Conservation (phyloP, 2,329 filamentous ascomycete genomes). For the Zymoseptoria tritici region DNA sequence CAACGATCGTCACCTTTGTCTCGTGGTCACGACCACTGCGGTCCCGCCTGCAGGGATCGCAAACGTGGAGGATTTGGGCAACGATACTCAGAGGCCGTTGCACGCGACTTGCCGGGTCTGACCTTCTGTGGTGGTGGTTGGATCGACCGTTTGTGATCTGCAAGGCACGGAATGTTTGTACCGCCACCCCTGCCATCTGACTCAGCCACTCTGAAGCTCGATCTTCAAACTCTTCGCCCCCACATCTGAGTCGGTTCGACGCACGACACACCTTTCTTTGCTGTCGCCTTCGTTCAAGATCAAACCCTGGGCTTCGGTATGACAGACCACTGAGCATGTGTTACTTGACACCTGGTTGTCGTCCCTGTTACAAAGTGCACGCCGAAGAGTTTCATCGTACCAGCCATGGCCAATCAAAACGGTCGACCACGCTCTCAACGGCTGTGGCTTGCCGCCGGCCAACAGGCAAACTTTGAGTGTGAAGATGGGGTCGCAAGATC, state of each 20-base stretch:
- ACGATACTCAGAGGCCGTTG: not conserved
- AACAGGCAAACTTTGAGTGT: not conserved
- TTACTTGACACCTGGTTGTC: not conserved
- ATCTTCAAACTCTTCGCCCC: not conserved
- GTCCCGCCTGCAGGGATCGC: not conserved
- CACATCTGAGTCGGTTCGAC: not conserved
- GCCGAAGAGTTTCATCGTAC: not conserved
- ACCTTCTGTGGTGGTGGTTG: not conserved
- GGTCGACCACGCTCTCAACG: not conserved
- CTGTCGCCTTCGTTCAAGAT: not conserved
- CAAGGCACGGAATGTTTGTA: not conserved
- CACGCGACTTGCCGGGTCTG: not conserved
- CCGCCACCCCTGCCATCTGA: not conserved
- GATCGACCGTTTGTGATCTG: not conserved
- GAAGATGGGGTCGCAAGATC: not conserved
- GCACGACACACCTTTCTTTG: not conserved
- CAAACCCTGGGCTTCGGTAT: not conserved
- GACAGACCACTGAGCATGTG: not conserved
- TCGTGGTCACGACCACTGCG: not conserved
- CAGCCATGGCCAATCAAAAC: not conserved
- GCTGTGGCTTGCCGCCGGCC: not conserved
- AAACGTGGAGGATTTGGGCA: not conserved
- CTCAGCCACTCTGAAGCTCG: not conserved
- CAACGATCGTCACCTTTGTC: not conserved
- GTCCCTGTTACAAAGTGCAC: not conserved